Evolutionary conservation across 495 filamentous ascomycete genomes (phyloP).

Genomic region (Penicillium crystallinum): DNA sequence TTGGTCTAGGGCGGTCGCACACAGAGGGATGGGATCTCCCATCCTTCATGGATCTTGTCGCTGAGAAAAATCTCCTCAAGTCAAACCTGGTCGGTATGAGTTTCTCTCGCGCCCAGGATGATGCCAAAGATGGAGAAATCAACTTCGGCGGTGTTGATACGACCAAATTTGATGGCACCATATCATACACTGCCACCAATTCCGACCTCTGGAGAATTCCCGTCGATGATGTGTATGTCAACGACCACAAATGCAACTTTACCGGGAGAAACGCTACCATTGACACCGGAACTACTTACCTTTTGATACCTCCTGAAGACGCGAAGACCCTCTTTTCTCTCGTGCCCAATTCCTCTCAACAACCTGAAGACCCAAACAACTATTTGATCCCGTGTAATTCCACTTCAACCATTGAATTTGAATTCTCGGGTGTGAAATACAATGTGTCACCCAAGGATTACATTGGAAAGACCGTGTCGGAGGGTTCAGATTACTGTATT

Average conservation of each 20-base stretch:
- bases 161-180: constrained; percentile 57
- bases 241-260: constrained; percentile 49
- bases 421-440: constrained; percentile 56
- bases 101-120: constrained; percentile 58
- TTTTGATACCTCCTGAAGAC: constrained; percentile 61
- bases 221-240: constrained; percentile 55
- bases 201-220: constrained; percentile 60
- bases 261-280: constrained; percentile 57
- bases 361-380: constrained; percentile 36
- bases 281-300: constrained; percentile 76
- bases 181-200: constrained; percentile 54
- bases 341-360: constrained; percentile 53
- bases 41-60: constrained; percentile 59
- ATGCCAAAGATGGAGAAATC: constrained; percentile 64
- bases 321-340: constrained; percentile 58
- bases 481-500: constrained; percentile 42
- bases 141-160: constrained; percentile 69
- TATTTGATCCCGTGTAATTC: constrained; percentile 68
- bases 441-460: constrained; percentile 64
- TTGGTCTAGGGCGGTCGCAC: constrained; percentile 60
- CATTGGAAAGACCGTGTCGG: constrained; percentile 43
- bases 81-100: constrained; percentile 65
- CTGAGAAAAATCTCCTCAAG: constrained; percentile 50
- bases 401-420: constrained; percentile 46
- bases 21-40: constrained; percentile 42